Conservation (phyloP, 2,329 filamentous ascomycete genomes). For the Escovopsis sp. region DNA sequence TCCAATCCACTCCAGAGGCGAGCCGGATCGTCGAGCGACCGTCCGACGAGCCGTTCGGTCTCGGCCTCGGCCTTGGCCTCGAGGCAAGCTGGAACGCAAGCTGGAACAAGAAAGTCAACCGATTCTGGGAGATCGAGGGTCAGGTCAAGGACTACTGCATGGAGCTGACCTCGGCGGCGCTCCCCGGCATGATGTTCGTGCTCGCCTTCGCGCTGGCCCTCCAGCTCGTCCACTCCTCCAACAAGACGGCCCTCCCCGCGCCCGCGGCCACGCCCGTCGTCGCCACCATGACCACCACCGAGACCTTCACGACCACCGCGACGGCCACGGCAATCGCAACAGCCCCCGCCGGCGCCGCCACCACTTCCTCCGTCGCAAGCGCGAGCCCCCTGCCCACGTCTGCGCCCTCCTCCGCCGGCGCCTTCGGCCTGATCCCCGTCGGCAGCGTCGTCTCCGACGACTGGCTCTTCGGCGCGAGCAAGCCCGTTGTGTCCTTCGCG, state of each 20-base stretch:
- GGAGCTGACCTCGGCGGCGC: slow-evolving; percentile 7
- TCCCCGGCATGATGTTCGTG: slow-evolving; percentile 13
- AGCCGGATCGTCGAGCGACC: slow-evolving; percentile 12
- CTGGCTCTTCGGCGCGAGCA: slow-evolving; percentile 19
- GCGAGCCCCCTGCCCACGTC: slow-evolving; percentile 12
- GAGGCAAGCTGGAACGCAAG: too few species aligned
- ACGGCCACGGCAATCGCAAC: slow-evolving; percentile 5
- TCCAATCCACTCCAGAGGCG: slow-evolving; percentile 21
- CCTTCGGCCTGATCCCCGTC: slow-evolving; percentile 15
- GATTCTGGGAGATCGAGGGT: slow-evolving; percentile 6
- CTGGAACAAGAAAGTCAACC: slow-evolving; percentile 7
- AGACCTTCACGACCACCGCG: slow-evolving; percentile 6
- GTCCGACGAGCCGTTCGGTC: slow-evolving; percentile 4
- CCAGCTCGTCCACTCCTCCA: slow-evolving; percentile 14
- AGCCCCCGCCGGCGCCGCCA: background rate
- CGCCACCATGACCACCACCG: slow-evolving; percentile 9
- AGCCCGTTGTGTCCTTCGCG: slow-evolving; percentile 16
- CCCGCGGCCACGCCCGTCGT: slow-evolving; percentile 7
- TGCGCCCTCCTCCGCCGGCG: slow-evolving; percentile 6
- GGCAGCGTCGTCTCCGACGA: slow-evolving; percentile 16
- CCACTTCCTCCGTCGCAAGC: slow-evolving; percentile 5
- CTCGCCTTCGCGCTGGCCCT: slow-evolving; percentile 11
- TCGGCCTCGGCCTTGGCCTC: too few species aligned
- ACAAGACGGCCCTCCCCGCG: background rate
- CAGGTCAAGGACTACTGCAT: slow-evolving; percentile 7